Conservation (phyloP, 495 filamentous ascomycete species). For the Ascodesmis nigricans region DNA sequence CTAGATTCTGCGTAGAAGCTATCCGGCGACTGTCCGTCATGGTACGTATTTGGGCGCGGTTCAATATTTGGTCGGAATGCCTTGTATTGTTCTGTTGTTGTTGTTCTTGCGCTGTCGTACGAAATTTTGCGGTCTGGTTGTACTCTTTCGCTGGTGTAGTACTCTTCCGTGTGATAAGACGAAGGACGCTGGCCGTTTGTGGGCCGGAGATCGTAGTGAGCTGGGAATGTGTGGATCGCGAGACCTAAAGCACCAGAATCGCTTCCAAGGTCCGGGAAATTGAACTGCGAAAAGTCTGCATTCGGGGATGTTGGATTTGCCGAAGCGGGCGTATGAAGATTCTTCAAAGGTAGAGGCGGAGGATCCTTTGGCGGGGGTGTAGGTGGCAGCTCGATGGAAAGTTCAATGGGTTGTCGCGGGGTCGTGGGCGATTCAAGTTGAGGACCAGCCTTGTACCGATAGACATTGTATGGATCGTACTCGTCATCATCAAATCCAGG, state of each 20-base stretch:
- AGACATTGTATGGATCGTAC: conserved; percentile 10
- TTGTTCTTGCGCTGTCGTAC: too few species aligned
- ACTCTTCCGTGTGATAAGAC: conserved; percentile 4
- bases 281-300: too few species aligned
- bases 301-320: too few species aligned
- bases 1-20: conserved; percentile 20
- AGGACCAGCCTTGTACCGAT: too few species aligned
- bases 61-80: conserved; percentile 3
- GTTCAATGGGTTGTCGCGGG: conserved; percentile 17
- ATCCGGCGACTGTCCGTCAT: conserved; percentile 13
- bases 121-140: conserved; percentile 1
- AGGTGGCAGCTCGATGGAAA: conserved; percentile 17
- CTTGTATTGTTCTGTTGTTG: conserved; percentile 1
- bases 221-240: conserved; percentile 15
- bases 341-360: conserved; percentile 18
- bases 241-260: conserved; percentile 19
- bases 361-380: conserved; percentile 21
- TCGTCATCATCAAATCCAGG: conserved; percentile 14
- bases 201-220: conserved; percentile 7
- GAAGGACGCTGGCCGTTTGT: not conserved
- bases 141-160: not conserved
- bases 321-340: too few species aligned
- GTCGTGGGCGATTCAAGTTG: conserved; percentile 20
- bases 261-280: conserved; percentile 21
- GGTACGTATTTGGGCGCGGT: conserved; percentile 3